These are phyloP conservation scores for Thuja plicata DNA, from an alignment of 83 land plant species.

Conservation along the genomic window DNA sequence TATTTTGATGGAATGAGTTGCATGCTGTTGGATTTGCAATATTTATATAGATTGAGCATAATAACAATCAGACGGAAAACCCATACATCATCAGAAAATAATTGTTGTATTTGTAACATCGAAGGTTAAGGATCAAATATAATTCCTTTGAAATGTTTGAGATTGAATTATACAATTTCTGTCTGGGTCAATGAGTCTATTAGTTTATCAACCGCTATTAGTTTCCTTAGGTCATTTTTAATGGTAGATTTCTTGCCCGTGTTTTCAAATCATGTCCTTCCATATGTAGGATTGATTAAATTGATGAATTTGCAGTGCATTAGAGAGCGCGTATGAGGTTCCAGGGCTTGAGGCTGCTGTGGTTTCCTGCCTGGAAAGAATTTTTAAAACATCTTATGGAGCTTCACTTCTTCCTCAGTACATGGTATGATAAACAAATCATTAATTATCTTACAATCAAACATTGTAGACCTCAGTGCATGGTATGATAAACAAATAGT, in stretches of 20 bases:
- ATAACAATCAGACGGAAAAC: not conserved
- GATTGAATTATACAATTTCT: not conserved
- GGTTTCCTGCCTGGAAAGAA: conserved; percentile 14
- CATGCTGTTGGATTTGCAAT: not conserved
- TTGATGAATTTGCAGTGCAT: conserved; percentile 13
- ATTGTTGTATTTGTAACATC: not conserved
- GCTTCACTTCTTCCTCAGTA: conserved; percentile 9
- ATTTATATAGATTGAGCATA: not conserved
- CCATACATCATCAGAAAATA: not conserved
- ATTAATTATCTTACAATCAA: not conserved
- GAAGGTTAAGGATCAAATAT: not conserved
- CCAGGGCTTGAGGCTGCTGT: conserved; percentile 4
- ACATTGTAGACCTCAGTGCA: not conserved
- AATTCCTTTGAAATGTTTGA: not conserved
- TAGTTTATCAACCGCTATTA: not conserved
- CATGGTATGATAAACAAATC: not conserved
- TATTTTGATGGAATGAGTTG: not conserved
- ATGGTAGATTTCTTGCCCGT: not conserved
- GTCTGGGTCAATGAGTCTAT: not conserved
- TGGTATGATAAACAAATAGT: not conserved
- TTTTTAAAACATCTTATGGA: conserved; percentile 17
- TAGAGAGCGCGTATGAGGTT: not conserved
- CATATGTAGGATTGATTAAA: not conserved
- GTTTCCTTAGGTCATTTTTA: not conserved
- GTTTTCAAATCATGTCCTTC: not conserved